phyloP scores from a whole-genome alignment of 2,329 filamentous ascomycete species.

The Trichoderma arundinaceum region DNA sequence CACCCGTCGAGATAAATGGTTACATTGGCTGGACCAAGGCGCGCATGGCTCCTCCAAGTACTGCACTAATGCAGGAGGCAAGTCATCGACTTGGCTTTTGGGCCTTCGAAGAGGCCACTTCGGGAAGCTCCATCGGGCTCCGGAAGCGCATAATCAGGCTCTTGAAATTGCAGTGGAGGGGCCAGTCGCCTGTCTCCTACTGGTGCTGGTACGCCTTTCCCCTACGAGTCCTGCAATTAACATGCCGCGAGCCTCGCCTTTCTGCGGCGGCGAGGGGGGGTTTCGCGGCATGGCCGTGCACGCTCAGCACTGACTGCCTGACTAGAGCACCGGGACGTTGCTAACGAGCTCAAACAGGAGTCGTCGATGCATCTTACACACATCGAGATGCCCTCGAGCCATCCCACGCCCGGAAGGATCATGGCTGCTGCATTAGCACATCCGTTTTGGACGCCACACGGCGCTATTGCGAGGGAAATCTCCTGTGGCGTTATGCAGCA shows the following conservation, averaged over 20 bases:
- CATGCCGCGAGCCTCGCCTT: background rate
- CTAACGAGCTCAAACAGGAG: conserved; percentile 25
- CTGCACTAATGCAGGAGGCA: conserved; percentile 31
- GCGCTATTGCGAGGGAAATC: conserved; percentile 12
- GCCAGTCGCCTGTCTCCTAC: background rate
- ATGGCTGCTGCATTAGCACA: conserved; percentile 20
- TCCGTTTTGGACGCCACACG: conserved; percentile 12
- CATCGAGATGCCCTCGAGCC: too few species aligned
- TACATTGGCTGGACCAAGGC: conserved; percentile 10
- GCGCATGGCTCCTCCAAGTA: conserved; percentile 1
- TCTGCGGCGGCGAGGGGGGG: background rate
- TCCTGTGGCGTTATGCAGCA: conserved; percentile 13
- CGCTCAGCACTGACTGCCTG: background rate
- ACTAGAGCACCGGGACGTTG: background rate
- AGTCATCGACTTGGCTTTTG: conserved; percentile 26
- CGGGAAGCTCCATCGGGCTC: conserved; percentile 24
- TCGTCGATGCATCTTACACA: conserved; percentile 14
- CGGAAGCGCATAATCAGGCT: conserved; percentile 11
- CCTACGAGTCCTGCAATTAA: conserved; percentile 23
- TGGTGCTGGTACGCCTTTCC: background rate
- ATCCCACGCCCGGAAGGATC: background rate
- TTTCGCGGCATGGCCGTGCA: conserved; percentile 21
- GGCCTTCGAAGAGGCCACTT: conserved; percentile 7
- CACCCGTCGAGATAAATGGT: conserved; percentile 26
- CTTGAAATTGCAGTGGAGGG: conserved; percentile 28